These are phyloP conservation scores for Blastobotrys terrestris DNA, from an alignment of 805 yeast species.

Conservation along the genomic window DNA sequence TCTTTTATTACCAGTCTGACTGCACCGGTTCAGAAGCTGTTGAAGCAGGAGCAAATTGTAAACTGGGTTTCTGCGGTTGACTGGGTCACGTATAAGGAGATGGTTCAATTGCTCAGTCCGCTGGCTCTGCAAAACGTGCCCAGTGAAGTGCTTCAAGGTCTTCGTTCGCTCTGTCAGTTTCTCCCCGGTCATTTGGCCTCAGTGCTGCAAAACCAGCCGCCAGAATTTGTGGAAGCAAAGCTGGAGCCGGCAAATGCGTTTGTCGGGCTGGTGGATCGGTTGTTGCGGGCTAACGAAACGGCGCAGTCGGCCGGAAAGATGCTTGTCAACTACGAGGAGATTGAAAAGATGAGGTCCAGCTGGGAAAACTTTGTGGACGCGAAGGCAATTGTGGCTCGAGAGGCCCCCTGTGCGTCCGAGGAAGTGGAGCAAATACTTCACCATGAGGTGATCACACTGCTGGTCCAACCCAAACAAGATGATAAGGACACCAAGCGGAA, in stretches of 20 bases:
- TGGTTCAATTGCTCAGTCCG: slow-evolving; percentile 56
- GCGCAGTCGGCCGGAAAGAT: slow-evolving; percentile 45
- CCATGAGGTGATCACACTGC: slow-evolving; percentile 26
- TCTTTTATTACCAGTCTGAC: slow-evolving; percentile 54
- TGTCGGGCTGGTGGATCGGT: slow-evolving; percentile 45
- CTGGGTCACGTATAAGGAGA: slow-evolving; percentile 48
- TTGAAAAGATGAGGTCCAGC: slow-evolving; percentile 48
- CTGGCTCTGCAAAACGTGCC: slow-evolving; percentile 56
- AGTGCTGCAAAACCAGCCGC: slow-evolving; percentile 37
- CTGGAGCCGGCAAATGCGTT: slow-evolving; percentile 49
- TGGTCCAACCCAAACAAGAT: too few relatives aligned
- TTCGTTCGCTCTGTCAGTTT: slow-evolving; percentile 47
- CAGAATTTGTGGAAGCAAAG: slow-evolving; percentile 45
- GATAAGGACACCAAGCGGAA: neutral
- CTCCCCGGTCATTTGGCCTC: slow-evolving; percentile 37
- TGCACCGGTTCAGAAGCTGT: slow-evolving; percentile 54
- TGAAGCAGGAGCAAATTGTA: slow-evolving; percentile 41
- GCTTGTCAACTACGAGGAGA: slow-evolving; percentile 38
- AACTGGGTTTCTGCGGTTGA: slow-evolving; percentile 72
- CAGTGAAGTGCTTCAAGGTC: slow-evolving; percentile 43
- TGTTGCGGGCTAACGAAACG: slow-evolving; percentile 49
- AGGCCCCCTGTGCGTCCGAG: slow-evolving; percentile 41
- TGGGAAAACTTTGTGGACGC: slow-evolving; percentile 50
- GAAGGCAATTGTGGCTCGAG: slow-evolving; percentile 40
- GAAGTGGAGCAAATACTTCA: slow-evolving; percentile 24